A percentile compares a stretch with the other conserved stretches of the same genome.
Conservation (phyloP, 495 filamentous ascomycete genomes). For the Penicillium canariense region DNA sequence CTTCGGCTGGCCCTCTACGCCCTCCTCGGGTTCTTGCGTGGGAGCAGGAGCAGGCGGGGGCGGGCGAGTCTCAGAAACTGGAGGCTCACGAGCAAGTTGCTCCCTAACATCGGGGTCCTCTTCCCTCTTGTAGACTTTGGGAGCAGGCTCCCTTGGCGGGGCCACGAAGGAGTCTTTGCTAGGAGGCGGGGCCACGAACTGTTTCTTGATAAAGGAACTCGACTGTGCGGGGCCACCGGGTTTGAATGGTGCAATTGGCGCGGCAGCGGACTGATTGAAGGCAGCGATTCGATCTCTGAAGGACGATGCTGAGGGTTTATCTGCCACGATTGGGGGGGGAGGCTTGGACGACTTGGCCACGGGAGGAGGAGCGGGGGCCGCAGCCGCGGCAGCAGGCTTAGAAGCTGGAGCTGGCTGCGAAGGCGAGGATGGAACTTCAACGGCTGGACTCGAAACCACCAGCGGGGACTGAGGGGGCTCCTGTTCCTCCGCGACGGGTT, state of each 20-base stretch:
- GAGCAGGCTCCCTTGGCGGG: constrained; percentile 61
- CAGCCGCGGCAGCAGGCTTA: constrained; percentile 21
- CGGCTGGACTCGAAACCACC: constrained; percentile 10
- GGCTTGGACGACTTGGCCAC: constrained; percentile 46
- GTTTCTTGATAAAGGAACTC: constrained; percentile 86
- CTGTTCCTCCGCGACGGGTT: constrained; percentile 18
- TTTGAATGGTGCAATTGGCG: constrained; percentile 85
- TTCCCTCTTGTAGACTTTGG: constrained; percentile 80
- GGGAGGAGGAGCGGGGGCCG: constrained; percentile 36
- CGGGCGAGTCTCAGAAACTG: constrained; percentile 55
- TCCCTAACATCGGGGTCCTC: constrained; percentile 83
- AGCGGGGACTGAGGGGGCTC: constrained; percentile 35
- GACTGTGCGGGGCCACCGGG: constrained; percentile 60
- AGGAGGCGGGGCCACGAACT: constrained; percentile 95
- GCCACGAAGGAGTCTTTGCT: constrained; percentile 91
- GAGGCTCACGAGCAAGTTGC: constrained; percentile 45
- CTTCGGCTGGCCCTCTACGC: constrained; percentile 73
- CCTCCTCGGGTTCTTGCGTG: constrained; percentile 52
- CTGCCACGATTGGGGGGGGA: constrained; percentile 62
- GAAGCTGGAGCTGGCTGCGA: constrained; percentile 26
- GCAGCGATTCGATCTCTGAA: constrained; percentile 95
- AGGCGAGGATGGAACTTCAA: constrained; percentile 27
- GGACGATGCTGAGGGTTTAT: constrained; percentile 73
- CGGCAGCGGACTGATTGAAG: constrained; percentile 86
- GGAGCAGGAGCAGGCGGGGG: constrained; percentile 44